Evolutionary conservation across 257 asterid species (phyloP), one percentile per base, ranked within the genome.

Genomic region (Solanum pinnatisectum): DNA sequence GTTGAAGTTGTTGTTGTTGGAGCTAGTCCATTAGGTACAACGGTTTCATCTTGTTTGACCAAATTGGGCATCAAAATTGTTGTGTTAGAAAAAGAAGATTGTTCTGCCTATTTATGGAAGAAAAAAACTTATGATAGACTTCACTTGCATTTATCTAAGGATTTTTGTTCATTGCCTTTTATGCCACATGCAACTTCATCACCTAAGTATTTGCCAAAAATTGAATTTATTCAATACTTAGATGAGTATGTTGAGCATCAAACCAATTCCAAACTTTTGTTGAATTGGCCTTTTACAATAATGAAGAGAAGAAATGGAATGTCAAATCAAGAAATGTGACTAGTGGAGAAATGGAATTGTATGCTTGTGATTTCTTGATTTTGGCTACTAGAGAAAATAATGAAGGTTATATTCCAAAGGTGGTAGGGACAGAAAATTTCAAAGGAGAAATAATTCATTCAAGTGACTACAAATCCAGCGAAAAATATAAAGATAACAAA

Each of bases 11-110:
- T 94, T 4, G 89, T 93, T 4, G 88, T 93, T 2, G 95, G 95
- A 4, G 95, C 92, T 4, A 94, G 98, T 27, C 96, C 98, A 11
- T 88, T 95, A 0, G 96, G 98, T 23, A 44, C 94, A 30, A 92
- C 95, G 30, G 90, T 94, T 1, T 87, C 94, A 4, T 93, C 94
- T 2, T 94, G 95, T 35, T 90, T 94, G 8, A 95, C 92, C 83
- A 36, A 67, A 0, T 8, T 86, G 13, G 83, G 59, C 18, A 90
- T 93, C 1, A 91, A 94, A 10, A 90, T 91, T 89, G 78, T 93
- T 35, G 90, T 95, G 36, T 46, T 95, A 2, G 98, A 94, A 46
- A 93, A 37, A 79, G 95, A 95, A 84, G 92, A 93, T 9, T 91
- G 94, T 6, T 86, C 44, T 44, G 98, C 93, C 32, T 93, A 93